phyloP scores from a whole-genome alignment of 805 yeast genomes.

The Ogataea sp. region DNA sequence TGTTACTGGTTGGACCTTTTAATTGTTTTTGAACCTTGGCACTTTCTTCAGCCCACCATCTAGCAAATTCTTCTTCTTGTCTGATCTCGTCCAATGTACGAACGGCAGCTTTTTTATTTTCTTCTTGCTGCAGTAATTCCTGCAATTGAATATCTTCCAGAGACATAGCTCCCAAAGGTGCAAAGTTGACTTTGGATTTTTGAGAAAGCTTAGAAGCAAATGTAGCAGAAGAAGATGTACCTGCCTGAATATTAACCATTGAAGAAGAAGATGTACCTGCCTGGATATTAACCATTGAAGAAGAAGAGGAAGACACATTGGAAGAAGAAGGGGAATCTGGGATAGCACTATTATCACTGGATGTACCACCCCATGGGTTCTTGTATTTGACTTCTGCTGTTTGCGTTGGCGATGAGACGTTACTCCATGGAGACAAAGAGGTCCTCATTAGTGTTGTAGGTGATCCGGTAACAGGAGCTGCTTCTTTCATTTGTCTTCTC shows the following conservation, averaged over 20 bases:
- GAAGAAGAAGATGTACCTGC: not conserved
- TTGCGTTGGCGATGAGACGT: slow-evolving; percentile 4
- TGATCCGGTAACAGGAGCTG: not conserved
- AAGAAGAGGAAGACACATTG: not conserved
- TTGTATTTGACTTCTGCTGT: slow-evolving; percentile 1
- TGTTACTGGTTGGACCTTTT: not conserved
- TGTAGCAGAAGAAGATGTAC: slow-evolving; percentile 2
- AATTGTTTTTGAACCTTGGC: slow-evolving; percentile 44
- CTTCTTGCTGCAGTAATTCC: slow-evolving; percentile 18
- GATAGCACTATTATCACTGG: not conserved
- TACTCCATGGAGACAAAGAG: not conserved
- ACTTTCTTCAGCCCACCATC: slow-evolving; percentile 84
- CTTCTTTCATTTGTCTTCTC: slow-evolving; percentile 30
- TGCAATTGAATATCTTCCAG: slow-evolving; percentile 18
- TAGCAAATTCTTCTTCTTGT: slow-evolving; percentile 76
- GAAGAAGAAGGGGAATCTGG: not conserved
- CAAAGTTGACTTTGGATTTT: not conserved
- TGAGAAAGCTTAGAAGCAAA: not conserved
- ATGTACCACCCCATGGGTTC: slow-evolving; percentile 1
- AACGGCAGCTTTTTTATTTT: slow-evolving; percentile 11
- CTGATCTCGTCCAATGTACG: slow-evolving; percentile 61
- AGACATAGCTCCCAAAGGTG: slow-evolving; percentile 6
- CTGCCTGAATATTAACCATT: not conserved
- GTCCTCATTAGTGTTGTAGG: too few relatives aligned
- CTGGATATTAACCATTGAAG: not conserved